Percentiles rank a stretch among this genome's conserved stretches.
Conservation (phyloP, 495 filamentous ascomycete genomes). For the Penicillium mononematosum region DNA sequence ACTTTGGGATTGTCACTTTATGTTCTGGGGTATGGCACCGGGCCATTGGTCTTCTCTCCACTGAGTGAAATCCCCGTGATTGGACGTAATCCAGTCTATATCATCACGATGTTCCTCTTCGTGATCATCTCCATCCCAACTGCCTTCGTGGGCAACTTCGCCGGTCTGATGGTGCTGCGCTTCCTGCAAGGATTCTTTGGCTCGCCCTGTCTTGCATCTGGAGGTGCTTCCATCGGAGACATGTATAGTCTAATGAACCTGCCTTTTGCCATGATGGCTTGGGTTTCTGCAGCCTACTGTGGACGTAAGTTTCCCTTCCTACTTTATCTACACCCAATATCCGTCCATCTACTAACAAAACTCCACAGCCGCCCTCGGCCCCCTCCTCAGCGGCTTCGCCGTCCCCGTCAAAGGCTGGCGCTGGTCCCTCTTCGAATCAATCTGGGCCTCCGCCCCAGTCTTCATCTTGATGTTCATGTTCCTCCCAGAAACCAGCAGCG, state of each 20-base stretch:
- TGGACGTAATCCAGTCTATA: conserved; percentile 52
- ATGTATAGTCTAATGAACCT: conserved; percentile 54
- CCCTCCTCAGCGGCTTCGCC: conserved; percentile 63
- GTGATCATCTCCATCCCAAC: conserved; percentile 50
- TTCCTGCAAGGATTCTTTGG: conserved; percentile 59
- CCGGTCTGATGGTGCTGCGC: conserved; percentile 49
- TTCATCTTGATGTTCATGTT: conserved; percentile 54
- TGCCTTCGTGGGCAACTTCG: conserved; percentile 47
- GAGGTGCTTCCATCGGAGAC: conserved; percentile 55
- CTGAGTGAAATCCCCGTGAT: conserved; percentile 51
- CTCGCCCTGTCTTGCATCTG: conserved; percentile 51
- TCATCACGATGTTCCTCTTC: conserved; percentile 51
- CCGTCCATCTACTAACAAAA: conserved; percentile 34
- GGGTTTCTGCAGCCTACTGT: conserved; percentile 52
- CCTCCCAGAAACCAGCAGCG: conserved; percentile 56
- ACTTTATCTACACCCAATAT: conserved; percentile 15
- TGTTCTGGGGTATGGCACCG: conserved; percentile 50
- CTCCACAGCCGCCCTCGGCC: conserved; percentile 55
- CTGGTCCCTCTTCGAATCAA: conserved; percentile 53
- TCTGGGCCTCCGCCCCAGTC: conserved; percentile 45
- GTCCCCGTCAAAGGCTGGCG: conserved; percentile 55
- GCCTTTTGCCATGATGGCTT: conserved; percentile 53
- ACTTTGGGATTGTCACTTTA: conserved; percentile 54
- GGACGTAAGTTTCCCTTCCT: conserved; percentile 33
- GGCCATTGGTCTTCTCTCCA: conserved; percentile 49